Evolutionary conservation across 371 early-diverging fungal species (phyloP), one percentile per base, ranked within the genome.

Genomic region (Syncephalastrum monosporum): DNA sequence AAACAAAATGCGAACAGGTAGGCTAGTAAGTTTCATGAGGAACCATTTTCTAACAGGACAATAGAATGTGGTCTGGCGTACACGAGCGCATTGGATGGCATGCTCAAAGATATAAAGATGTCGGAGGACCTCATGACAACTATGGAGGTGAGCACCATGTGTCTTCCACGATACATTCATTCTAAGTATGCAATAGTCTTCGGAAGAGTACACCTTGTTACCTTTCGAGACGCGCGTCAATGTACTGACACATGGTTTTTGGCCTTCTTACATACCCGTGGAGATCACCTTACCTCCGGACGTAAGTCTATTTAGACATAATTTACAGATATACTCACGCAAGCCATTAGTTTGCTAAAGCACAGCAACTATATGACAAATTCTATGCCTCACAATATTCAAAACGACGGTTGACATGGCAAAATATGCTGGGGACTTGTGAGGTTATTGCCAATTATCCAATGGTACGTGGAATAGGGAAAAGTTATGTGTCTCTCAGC

Each of bases 1-100:
- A 19, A 71, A 77, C 23, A 94, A 90, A 63, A 78, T 98, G 62
- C 91, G 87, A 64, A 79, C 81, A 59, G 89, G 91, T 87, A 71
- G 19, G 17, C 21, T 25, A 23, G 19, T 12, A 7, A 47, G 25
- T 23, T 10, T 7, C 4, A 50, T 42, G 23, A 46, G 27, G 15
- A 19, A 13, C 33, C 16, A 19, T 25, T 3, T 42, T 19, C 7
- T 19, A 38, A 50, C 5, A 12, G 25, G 27, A 16, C 44, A 8
- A 16, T 69, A 79, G 96, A 96, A 66, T 92, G 93, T 61, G 96
- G 97, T 4, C 72, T 83, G 21, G 91, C 85, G 4, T 96, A 91
- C 63, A 96, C 96, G 3, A 88, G 88, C 49, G 89, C 91, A 47
- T 71, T 97, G 38, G 97, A 97, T 60, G 94, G 91, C n/a, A 97